These are phyloP conservation scores for Hordeum pubiflorum DNA, from an alignment of 202 grass and related monocot genomes.

Conservation along the genomic window DNA sequence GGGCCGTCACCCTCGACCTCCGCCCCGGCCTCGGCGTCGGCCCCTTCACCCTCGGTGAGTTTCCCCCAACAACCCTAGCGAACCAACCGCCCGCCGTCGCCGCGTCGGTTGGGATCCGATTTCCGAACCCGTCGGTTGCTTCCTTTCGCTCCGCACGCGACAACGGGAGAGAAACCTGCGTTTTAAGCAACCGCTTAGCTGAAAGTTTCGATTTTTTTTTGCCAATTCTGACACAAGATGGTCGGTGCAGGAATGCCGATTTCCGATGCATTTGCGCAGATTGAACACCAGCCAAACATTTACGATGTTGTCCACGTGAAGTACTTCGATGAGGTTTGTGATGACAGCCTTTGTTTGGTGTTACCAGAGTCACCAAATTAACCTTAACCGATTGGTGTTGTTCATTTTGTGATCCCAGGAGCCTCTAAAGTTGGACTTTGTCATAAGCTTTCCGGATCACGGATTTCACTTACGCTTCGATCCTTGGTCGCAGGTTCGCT, in stretches of 20 bases:
- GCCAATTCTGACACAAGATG: conserved; percentile 15
- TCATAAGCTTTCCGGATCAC: conserved; percentile 92
- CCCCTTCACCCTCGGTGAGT: conserved; percentile 83
- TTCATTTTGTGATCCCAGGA: conserved; percentile 50
- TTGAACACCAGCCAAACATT: conserved; percentile 79
- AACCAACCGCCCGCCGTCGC: neutral
- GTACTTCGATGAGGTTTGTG: conserved; percentile 86
- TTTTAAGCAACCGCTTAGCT: conserved; percentile 9
- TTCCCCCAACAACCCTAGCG: neutral
- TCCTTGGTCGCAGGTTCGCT: conserved; percentile 91
- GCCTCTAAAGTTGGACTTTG: conserved; percentile 77
- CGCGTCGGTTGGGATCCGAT: neutral
- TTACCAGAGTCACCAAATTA: neutral
- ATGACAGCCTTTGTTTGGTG: neutral
- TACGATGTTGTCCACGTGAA: conserved; percentile 92
- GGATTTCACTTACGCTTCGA: conserved; percentile 95
- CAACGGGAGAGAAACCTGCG: neutral
- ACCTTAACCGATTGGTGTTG: neutral
- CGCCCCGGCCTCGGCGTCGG: conserved; percentile 80
- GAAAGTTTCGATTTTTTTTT: neutral
- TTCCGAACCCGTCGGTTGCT: conserved; percentile 1
- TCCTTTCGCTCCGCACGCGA: neutral
- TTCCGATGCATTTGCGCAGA: conserved; percentile 73
- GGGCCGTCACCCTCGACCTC: conserved; percentile 84
- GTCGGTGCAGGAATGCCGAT: conserved; percentile 81